Base-by-base conservation (phyloP, 805 yeast species). In the Saccharomycopsis babjevae region DNA sequence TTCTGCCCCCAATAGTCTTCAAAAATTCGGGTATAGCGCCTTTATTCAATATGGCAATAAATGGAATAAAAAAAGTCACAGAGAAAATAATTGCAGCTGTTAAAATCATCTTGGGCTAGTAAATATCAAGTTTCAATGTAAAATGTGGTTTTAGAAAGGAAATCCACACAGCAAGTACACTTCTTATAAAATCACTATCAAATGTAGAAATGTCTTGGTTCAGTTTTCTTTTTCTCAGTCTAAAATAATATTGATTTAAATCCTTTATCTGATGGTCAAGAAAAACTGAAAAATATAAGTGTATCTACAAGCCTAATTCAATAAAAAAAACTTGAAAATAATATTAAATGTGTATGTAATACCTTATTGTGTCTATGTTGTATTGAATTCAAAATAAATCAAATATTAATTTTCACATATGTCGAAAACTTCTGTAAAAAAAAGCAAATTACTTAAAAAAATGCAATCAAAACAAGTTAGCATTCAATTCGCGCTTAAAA, bases 331-430 rank as follows among this genome's bases (percentile, higher is more conserved):
- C 32, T 5, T 58, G 36, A 74, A 62, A n/a, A n/a, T n/a, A n/a
- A n/a, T n/a, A n/a, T n/a, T n/a, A n/a, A n/a, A n/a, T n/a, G n/a
- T n/a, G n/a, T n/a, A n/a, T n/a, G n/a, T n/a, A n/a, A n/a, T n/a
- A n/a, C n/a, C n/a, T n/a, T n/a, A n/a, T n/a, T n/a, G n/a, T n/a
- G n/a, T n/a, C n/a, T n/a, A n/a, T n/a, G n/a, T n/a, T n/a, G n/a
- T n/a, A n/a, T n/a, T n/a, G n/a, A n/a, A n/a, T n/a, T n/a, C n/a
- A n/a, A n/a, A n/a, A n/a, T 73, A 76, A 55, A 71, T 77, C 79
- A 22, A 70, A 69, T 36, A 70, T 63, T 22, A 73, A 58, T 72
- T 66, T 60, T 69, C 71, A 16, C 65, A 61, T 57, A 67, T 59
- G 1, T 67, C 61, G 20, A 67, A 68, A 59, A 72, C 15, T 10